Evolutionary conservation across 805 yeast genomes (phyloP), one percentile per base, ranked within the genome.

Genomic region (Zygoascus ofunaensis): DNA sequence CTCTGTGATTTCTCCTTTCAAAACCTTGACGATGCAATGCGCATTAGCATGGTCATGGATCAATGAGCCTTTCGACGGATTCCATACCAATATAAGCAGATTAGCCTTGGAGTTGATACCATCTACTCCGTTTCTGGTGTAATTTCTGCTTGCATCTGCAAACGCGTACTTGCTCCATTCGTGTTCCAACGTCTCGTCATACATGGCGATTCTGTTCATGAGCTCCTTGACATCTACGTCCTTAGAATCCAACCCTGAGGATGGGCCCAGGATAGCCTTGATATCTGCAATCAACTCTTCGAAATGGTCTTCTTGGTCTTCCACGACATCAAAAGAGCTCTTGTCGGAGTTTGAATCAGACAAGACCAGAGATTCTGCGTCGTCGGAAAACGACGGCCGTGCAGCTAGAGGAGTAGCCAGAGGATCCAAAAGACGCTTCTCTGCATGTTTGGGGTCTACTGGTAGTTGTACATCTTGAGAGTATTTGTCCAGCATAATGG

Each of bases 11-110:
- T 63, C 59, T 5, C 89, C 89, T 52, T 72, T 66, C 49, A 82
- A 65, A 37, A 82, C 67, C 60, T 81, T 81, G 78, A 82, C 80
- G 48, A 80, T 71, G 61, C 90, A 82, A 62, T 82, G 87, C 10
- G 87, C 86, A 44, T 74, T 70, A 18, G 87, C 84, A 54, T 82
- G 90, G 60, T 80, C 86, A 58, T 82, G 90, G 48, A 82, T 76
- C 41, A 75, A 71, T 19, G 83, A 76, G 21, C 77, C 70, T 54
- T 71, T 69, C 5, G 77, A 77, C 1, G 87, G 87, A 42, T 72
- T 70, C 90, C 90, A 82, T 18, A 80, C 86, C 41, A 82, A 61
- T 14, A 82, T 62, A 42, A 82, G 67, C 45, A 82, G 64, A 54
- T 81, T 80, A 35, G 85, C 95, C 54, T 76, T 76, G 15, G 73